These are phyloP conservation scores for Globisporangium apiculatum DNA, from an alignment of 352 stramenopile species.

Conservation along the genomic window DNA sequence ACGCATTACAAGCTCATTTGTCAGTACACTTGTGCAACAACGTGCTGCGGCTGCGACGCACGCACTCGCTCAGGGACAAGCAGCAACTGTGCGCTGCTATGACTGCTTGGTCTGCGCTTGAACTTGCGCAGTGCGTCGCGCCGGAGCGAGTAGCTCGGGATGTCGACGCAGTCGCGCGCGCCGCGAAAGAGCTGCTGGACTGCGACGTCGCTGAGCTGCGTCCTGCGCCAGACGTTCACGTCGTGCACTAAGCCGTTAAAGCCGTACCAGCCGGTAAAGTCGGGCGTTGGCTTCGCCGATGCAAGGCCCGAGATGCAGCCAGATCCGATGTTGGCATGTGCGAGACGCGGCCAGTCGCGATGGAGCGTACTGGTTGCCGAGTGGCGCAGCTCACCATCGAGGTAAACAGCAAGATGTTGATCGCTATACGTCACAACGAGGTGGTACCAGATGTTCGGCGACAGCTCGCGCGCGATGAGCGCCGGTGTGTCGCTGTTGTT, in stretches of 20 bases:
- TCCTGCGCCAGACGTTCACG: slow-evolving; percentile 36
- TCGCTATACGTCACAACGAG: slow-evolving; percentile 44
- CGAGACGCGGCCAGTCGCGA: slow-evolving; percentile 38
- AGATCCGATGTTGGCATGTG: slow-evolving; percentile 47
- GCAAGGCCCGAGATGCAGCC: slow-evolving; percentile 42
- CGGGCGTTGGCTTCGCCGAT: slow-evolving; percentile 22
- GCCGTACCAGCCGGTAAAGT: slow-evolving; percentile 64
- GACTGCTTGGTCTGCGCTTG: background rate
- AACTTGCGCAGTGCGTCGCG: slow-evolving; percentile 22
- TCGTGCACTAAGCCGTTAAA: slow-evolving; percentile 65
- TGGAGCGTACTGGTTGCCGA: slow-evolving; percentile 29
- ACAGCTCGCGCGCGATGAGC: slow-evolving; percentile 41
- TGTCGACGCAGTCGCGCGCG: slow-evolving; percentile 36
- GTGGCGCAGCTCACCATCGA: slow-evolving; percentile 52
- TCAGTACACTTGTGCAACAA: slow-evolving; percentile 53
- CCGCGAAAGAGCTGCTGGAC: slow-evolving; percentile 63
- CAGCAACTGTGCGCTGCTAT: background rate
- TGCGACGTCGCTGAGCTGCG: slow-evolving; percentile 34
- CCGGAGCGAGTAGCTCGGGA: slow-evolving; percentile 44
- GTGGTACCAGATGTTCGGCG: slow-evolving; percentile 61
- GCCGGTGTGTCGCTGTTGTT: slow-evolving; percentile 33
- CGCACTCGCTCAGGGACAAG: slow-evolving; percentile 40
- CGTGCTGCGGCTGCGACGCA: slow-evolving; percentile 47
- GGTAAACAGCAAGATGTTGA: slow-evolving; percentile 35
- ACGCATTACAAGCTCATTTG: no score